Evolutionary conservation across 495 filamentous ascomycete species (phyloP).

Genomic region (Aspergillus cristatus): DNA sequence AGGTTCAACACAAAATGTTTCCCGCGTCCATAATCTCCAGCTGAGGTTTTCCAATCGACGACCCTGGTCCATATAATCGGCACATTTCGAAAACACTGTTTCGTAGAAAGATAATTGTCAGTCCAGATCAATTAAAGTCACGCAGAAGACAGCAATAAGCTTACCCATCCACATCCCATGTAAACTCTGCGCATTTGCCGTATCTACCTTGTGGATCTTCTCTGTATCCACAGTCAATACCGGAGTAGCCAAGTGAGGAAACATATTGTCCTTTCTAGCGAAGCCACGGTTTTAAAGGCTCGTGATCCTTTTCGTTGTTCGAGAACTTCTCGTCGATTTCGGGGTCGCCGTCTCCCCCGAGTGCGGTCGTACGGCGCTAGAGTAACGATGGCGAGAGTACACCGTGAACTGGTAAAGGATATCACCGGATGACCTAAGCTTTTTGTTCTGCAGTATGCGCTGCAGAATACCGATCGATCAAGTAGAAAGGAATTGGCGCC

Average conservation of each 20-base stretch:
- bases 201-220: slow-evolving; percentile 90
- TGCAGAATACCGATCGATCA: slow-evolving; percentile 1
- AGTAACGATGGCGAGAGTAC: slow-evolving; percentile 15
- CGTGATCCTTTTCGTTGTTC: too few species aligned
- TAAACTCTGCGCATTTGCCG: slow-evolving; percentile 81
- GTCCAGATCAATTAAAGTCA: background rate
- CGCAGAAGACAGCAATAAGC: slow-evolving; percentile 18
- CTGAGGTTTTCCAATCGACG: slow-evolving; percentile 88
- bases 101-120: background rate
- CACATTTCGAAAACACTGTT: slow-evolving; percentile 88
- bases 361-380: slow-evolving; percentile 43
- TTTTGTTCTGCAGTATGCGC: slow-evolving; percentile 3
- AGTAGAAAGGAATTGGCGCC: background rate
- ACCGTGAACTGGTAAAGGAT: slow-evolving; percentile 10
- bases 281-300: slow-evolving; percentile 13
- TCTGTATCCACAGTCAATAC: slow-evolving; percentile 77
- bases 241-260: slow-evolving; percentile 53
- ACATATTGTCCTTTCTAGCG: slow-evolving; percentile 33
- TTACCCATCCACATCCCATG: slow-evolving; percentile 98
- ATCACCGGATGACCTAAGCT: slow-evolving; percentile 11
- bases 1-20: slow-evolving; percentile 91
- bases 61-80: slow-evolving; percentile 88
- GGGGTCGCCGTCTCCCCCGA: slow-evolving; percentile 46
- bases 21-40: slow-evolving; percentile 93
- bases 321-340: slow-evolving; percentile 17